Evolutionary conservation across 2,329 filamentous ascomycete genomes (phyloP).

Genomic region (Neofusicoccum laricinum): DNA sequence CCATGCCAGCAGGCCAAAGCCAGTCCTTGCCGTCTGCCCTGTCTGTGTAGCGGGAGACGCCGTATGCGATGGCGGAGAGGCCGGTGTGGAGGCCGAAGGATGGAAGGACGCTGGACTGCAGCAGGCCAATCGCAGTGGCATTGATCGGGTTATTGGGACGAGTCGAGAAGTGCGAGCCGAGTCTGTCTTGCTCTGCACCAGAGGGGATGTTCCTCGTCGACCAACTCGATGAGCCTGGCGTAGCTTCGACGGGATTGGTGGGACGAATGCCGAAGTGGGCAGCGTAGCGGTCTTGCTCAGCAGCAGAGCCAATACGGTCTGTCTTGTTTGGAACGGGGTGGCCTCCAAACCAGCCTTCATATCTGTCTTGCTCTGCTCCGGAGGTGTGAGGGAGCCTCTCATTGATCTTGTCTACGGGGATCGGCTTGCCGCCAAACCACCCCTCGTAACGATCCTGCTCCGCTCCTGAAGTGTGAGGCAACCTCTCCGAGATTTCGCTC

Average conservation of each 20-base stretch:
- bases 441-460: conserved; percentile 8
- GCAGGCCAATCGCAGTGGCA: conserved; percentile 45
- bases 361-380: conserved; percentile 4
- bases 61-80: conserved; percentile 52
- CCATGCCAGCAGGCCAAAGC: conserved; percentile 55
- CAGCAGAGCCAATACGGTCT: conserved; percentile 1
- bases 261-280: conserved; percentile 7
- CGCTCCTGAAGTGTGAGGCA: conserved; percentile 3
- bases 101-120: conserved; percentile 53
- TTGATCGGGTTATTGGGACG: conserved; percentile 10
- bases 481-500: background rate
- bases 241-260: background rate
- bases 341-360: no score
- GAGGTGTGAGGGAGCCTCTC: conserved; percentile 2
- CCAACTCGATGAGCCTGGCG: background rate
- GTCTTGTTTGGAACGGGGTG: background rate
- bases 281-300: conserved; percentile 15
- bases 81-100: conserved; percentile 54
- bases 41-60: conserved; percentile 50
- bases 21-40: conserved; percentile 61
- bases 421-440: conserved; percentile 9
- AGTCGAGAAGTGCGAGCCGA: conserved; percentile 12
- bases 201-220: background rate
- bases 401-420: background rate
- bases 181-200: conserved; percentile 16